Evolutionary conservation across 352 stramenopile species (phyloP), one percentile per base, ranked within the genome.

Genomic region (Pythium biforme): DNA sequence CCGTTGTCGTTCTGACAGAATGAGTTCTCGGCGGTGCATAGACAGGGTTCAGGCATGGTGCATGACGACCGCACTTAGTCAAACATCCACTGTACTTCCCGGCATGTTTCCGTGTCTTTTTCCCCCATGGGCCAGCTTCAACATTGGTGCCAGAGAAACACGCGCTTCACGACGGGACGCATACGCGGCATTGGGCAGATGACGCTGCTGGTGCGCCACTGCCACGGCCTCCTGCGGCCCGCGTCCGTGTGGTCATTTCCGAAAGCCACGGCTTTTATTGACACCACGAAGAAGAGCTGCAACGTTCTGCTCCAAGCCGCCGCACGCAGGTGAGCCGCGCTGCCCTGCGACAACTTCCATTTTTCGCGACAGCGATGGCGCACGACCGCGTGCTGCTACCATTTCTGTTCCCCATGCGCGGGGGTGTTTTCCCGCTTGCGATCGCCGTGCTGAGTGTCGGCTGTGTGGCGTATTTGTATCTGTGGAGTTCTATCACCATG

Each of bases 391-490:
- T 31, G n/a, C 31, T 51, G 53, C n/a, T n/a, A n/a, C 25, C 39
- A 29, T 33, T 43, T 19, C 54, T 60, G 29, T 56, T 46, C 19
- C 50, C 50, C 20, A 56, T 56, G 50, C 29, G 31, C 4, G 22
- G 48, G 11, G 19, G 27, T 29, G n/a, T 56, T 19, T 19, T 15
- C 26, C 47, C 49, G 15, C n/a, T 63, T 40, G 47, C 34, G 17
- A 51, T 64, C 31, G 37, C 50, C 19, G 19, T 65, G 26, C 53
- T 70, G 39, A 65, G 43, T 57, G 37, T 62, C 52, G n/a, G 31
- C 46, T 68, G 52, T 58, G 55, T 52, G 25, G 22, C 51, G 55
- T 69, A 61, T 40, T 15, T 61, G 27, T 69, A 59, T 29, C 34
- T 68, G 14, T 66, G 59, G 59, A 66, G 46, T 19, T 17, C 19